phyloP scores from a whole-genome alignment of 331 rosid species.

The Malus hybrid region DNA sequence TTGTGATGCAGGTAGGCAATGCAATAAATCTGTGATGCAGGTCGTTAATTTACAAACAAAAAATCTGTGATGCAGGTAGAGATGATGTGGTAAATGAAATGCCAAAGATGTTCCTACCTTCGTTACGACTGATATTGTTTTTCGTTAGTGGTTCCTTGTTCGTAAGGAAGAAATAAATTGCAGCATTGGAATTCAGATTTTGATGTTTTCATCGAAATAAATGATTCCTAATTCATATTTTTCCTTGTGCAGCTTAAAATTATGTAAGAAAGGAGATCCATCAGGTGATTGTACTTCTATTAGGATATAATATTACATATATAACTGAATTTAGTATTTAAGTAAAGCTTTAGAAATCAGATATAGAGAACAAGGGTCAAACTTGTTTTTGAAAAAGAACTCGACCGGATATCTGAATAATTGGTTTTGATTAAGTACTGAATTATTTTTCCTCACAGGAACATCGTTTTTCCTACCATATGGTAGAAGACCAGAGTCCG shows the following conservation, averaged over 20 bases:
- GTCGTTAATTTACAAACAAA: too few relatives aligned
- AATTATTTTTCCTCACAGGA: conserved; percentile 36
- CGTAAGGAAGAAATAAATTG: too few relatives aligned
- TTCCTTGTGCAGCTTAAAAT: conserved; percentile 54
- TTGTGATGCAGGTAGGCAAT: too few relatives aligned
- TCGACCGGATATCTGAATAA: background rate
- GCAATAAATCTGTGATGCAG: too few relatives aligned
- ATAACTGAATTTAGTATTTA: too few relatives aligned
- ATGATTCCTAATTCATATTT: conserved; percentile 1
- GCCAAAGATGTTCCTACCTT: conserved; percentile 89
- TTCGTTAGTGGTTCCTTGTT: background rate
- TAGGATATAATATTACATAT: too few relatives aligned
- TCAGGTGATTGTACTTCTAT: conserved; percentile 48
- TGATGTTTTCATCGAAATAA: background rate
- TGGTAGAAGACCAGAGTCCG: conserved; percentile 80
- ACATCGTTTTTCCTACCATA: conserved; percentile 59
- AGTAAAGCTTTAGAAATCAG: too few relatives aligned
- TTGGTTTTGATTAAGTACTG: background rate
- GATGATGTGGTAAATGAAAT: conserved; percentile 88
- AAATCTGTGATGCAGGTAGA: too few relatives aligned
- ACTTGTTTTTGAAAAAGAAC: background rate
- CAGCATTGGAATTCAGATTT: background rate
- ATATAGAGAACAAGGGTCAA: background rate
- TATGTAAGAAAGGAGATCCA: conserved; percentile 93
- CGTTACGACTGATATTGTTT: conserved; percentile 31